Evolutionary conservation across 352 stramenopile species (phyloP).

Genomic region (Saprolegnia diclina): DNA sequence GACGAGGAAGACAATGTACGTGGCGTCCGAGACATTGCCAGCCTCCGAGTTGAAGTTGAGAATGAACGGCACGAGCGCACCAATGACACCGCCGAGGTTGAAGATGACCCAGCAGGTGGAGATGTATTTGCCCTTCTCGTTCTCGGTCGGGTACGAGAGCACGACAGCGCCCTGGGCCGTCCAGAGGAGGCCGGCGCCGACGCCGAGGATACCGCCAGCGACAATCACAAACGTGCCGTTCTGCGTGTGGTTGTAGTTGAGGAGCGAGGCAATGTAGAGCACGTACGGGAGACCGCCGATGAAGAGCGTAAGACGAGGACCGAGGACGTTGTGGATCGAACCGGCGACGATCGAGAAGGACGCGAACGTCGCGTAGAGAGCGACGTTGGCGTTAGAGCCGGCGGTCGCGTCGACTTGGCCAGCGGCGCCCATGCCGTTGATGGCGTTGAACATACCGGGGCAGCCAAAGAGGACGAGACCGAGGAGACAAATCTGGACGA

Average conservation of each 20-base stretch:
- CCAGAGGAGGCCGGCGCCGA: slow-evolving; percentile 66
- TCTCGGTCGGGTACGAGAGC: slow-evolving; percentile 44
- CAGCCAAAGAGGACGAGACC: slow-evolving; percentile 44
- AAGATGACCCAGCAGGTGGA: slow-evolving; percentile 79
- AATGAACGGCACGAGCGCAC: slow-evolving; percentile 51
- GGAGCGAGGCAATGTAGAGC: slow-evolving; percentile 39
- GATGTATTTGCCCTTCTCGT: slow-evolving; percentile 48
- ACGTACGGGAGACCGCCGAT: slow-evolving; percentile 59
- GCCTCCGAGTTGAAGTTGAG: slow-evolving; percentile 35
- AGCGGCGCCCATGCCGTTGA: slow-evolving; percentile 40
- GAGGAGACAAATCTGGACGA: slow-evolving; percentile 34
- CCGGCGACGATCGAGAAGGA: slow-evolving; percentile 42
- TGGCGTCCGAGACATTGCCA: slow-evolving; percentile 27
- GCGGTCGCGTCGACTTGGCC: slow-evolving; percentile 34
- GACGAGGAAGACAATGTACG: slow-evolving; percentile 53
- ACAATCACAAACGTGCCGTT: not conserved
- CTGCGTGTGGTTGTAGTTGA: slow-evolving; percentile 15
- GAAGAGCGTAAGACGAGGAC: slow-evolving; percentile 40
- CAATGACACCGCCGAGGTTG: slow-evolving; percentile 54
- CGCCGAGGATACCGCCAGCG: slow-evolving; percentile 33
- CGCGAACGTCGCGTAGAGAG: slow-evolving; percentile 59
- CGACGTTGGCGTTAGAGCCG: slow-evolving; percentile 36
- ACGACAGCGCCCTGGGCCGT: slow-evolving; percentile 62
- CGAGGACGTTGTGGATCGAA: slow-evolving; percentile 42
- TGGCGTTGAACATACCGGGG: slow-evolving; percentile 48